Evolutionary conservation across 2,329 filamentous ascomycete genomes (phyloP).

Genomic region (Byssothecium circinans): DNA sequence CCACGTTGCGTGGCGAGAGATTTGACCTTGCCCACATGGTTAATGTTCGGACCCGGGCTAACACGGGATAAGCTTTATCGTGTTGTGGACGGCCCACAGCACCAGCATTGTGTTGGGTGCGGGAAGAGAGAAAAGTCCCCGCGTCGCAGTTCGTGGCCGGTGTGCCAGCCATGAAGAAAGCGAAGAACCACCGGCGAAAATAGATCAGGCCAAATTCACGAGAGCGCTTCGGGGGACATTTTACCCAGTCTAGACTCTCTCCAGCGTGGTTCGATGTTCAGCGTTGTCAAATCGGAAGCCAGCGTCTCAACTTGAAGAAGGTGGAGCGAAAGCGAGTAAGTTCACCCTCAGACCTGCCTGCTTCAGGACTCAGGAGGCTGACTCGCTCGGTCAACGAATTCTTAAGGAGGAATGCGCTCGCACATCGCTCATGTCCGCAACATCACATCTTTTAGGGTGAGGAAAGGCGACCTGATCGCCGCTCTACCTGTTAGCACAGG

Average conservation of each 20-base stretch:
- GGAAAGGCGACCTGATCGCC: neutral
- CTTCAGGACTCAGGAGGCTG: too few species aligned
- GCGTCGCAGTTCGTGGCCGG: neutral
- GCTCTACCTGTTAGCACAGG: too few species aligned
- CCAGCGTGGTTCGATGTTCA: neutral
- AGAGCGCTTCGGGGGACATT: neutral
- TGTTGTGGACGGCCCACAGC: neutral
- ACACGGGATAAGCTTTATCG: slow-evolving; percentile 1
- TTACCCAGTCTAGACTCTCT: neutral
- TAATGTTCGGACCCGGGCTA: neutral
- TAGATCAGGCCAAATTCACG: neutral
- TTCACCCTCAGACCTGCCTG: too few species aligned
- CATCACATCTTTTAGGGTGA: neutral
- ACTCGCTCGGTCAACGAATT: neutral
- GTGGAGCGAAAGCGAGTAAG: neutral
- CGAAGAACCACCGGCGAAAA: neutral
- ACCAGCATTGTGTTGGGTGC: slow-evolving; percentile 1
- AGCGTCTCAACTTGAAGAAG: neutral
- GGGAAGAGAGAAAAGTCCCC: slow-evolving; percentile 4
- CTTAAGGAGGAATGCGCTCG: neutral
- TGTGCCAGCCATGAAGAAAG: neutral
- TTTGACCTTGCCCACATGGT: neutral
- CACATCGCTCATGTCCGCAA: slow-evolving; percentile 2
- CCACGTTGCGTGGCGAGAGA: too few species aligned
- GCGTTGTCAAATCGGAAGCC: neutral